A percentile compares a stretch with the other conserved stretches of the same genome.
Conservation (phyloP, 371 early-diverging fungal species). For the Thermomucor indicae-seudaticae region DNA sequence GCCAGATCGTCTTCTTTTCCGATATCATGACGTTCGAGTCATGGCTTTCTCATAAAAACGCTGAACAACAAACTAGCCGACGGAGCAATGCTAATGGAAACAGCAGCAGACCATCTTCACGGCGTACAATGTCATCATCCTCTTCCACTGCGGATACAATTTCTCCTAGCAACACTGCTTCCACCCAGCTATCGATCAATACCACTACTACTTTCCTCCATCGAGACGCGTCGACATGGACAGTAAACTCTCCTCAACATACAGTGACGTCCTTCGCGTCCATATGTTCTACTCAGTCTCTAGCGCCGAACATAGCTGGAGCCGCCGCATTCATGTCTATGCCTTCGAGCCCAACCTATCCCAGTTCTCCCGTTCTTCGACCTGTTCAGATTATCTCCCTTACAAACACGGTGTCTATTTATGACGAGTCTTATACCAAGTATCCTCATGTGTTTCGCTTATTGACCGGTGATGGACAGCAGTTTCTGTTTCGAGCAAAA, state of each 20-base stretch:
- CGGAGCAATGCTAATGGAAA: background rate
- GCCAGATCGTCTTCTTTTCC: slow-evolving; percentile 71
- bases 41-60: slow-evolving; percentile 35
- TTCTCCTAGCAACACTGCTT: slow-evolving; percentile 2
- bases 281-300: slow-evolving; percentile 11
- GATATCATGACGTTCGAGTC: slow-evolving; percentile 41
- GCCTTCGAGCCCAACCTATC: slow-evolving; percentile 7
- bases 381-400: slow-evolving; percentile 63
- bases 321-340: background rate
- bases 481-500: slow-evolving; percentile 65
- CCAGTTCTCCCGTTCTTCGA: slow-evolving; percentile 12
- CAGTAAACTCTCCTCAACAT: too few species aligned
- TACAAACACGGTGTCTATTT: slow-evolving; percentile 64
- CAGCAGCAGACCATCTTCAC: background rate
- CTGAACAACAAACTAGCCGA: slow-evolving; percentile 9
- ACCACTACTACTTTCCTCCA: too few species aligned
- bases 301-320: slow-evolving; percentile 11
- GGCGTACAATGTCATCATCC: background rate
- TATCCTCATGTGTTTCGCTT: slow-evolving; percentile 76
- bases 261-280: slow-evolving; percentile 14
- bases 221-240: too few species aligned
- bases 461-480: slow-evolving; percentile 64
- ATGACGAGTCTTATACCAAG: slow-evolving; percentile 67
- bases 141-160: too few species aligned
- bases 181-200: too few species aligned